Base-by-base conservation (phyloP, 352 stramenopile species). In the Phytophthora sansomeana region DNA sequence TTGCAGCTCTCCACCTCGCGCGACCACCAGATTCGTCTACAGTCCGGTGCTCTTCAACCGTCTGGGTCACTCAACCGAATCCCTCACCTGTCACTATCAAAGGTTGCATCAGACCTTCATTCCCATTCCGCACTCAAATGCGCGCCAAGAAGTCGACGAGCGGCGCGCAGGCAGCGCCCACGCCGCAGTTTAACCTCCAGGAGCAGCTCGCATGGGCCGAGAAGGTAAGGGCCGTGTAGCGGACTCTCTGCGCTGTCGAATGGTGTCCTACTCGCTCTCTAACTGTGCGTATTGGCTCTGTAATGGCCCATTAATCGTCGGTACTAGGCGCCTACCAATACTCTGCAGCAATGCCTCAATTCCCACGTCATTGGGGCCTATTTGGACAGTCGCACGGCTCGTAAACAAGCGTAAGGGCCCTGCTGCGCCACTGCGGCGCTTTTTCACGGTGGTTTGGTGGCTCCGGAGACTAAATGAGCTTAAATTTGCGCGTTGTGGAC, bases 351-450 rank as follows among this genome's bases (percentile, higher is more conserved):
- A 52, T 90, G 85, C 54, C 68, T 93, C 16, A 93, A 93, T 62
- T 92, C 85, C 35, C 85, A 93, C 58, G 75, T 89, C 55, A 93
- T 92, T 58, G 85, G 72, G 42, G 61, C 71, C 16, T 93, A 92
- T 76, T 69, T 92, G n/a, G 77, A 91, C 48, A 81, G 72, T 48
- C 74, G 81, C 8, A 61, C 74, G 33, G 58, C 72, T 43, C 59
- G 73, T 30, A 92, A 92, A 46, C 56, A 73, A 63, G 64, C 58
- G 79, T 82, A 59, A 46, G 80, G 21, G 21, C 3, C 21, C 21
- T 24, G 21, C 3, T 24, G 21, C 3, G n/a, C 14, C 16, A 10
- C 8, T 60, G 0, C 46, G 2, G 7, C 46, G 4, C 50, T 67
- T 21, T 24, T 46, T 55, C 6, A 8, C 6, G 42, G 36, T 28